phyloP scores from a whole-genome alignment of 148 eudicot genomes.

The Cornus suecica region DNA sequence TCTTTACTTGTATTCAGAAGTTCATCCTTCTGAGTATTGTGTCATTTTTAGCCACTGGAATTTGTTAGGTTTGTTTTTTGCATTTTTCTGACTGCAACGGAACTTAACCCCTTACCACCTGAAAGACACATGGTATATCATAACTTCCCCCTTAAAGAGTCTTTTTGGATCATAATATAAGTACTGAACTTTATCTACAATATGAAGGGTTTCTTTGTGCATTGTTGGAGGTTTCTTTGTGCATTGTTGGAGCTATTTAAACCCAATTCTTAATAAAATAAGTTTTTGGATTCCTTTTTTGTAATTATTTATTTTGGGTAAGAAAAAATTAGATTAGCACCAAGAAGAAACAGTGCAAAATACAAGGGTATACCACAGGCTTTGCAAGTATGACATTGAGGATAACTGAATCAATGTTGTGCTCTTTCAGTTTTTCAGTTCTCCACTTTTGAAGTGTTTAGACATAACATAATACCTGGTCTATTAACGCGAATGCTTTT shows the following conservation, averaged over 20 bases:
- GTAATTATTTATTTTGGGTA: too few relatives aligned
- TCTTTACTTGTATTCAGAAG: neutral
- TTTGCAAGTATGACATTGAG: too few relatives aligned
- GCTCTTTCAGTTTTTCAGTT: neutral
- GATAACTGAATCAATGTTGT: neutral
- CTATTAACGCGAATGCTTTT: conserved; percentile 16
- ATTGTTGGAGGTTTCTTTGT: too few relatives aligned
- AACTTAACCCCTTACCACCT: neutral
- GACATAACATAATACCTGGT: neutral
- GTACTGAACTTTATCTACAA: neutral
- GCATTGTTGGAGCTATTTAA: neutral
- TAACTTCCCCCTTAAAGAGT: neutral
- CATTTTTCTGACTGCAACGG: neutral
- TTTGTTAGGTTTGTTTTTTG: neutral
- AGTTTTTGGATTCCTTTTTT: too few relatives aligned
- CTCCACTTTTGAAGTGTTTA: neutral
- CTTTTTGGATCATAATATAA: neutral
- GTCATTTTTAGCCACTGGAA: neutral
- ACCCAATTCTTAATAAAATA: too few relatives aligned
- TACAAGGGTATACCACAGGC: too few relatives aligned
- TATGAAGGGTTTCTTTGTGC: neutral
- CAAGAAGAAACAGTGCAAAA: too few relatives aligned
- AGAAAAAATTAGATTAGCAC: too few relatives aligned
- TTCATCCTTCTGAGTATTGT: neutral
- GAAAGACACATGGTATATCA: too few relatives aligned